Base-by-base conservation (phyloP, 1,139 yeast species). In the Pichia sorboxylosa region DNA sequence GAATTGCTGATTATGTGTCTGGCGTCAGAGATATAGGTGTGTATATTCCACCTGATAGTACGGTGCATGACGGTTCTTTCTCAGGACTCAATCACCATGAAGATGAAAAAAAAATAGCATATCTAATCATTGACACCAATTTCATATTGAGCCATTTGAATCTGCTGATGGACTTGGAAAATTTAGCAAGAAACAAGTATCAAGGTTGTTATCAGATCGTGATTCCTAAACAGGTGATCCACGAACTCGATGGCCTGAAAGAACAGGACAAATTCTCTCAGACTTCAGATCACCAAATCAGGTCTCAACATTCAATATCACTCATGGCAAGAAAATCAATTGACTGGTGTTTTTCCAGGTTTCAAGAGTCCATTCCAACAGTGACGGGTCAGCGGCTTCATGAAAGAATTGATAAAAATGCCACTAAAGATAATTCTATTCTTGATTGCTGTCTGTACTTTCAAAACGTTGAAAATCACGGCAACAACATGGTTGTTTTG, bases 181-280 rank as follows among this genome's bases (percentile, higher is more conserved):
- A 44, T 2, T 20, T 34, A 5, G 35, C 66, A 4, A 68, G 69
- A 4, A 36, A 42, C 0, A 40, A 54, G 13, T 74, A 61, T 45
- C 59, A 65, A 13, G 66, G 73, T 27, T 51, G 56, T 2, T 50
- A 43, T 32, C 41, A 41, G 21, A 58, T 85, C 1, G 61, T 85
- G 0, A 59, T 87, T 1, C 97, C 96, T 0, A 59, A 61, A 13
- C 69, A 75, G 1, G 92, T 80, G 2, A 59, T 83, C 24, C 64
- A 61, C 29, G 97, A 87, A 51, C 61, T 87, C 17, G 96, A 87
- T 54, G 90, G 87, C 0, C 59, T 85, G 37, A 85, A 85, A 49
- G 57, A 52, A 4, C 62, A 74, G 0, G 42, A 46, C 31, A 31
- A 19, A 37, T 7, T 13, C 8, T 10, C 14, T 13, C n/a, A n/a